Evolutionary conservation across 805 yeast species (phyloP), one percentile per base, ranked within the genome.

Genomic region (Metahyphopichia silvanorum): DNA sequence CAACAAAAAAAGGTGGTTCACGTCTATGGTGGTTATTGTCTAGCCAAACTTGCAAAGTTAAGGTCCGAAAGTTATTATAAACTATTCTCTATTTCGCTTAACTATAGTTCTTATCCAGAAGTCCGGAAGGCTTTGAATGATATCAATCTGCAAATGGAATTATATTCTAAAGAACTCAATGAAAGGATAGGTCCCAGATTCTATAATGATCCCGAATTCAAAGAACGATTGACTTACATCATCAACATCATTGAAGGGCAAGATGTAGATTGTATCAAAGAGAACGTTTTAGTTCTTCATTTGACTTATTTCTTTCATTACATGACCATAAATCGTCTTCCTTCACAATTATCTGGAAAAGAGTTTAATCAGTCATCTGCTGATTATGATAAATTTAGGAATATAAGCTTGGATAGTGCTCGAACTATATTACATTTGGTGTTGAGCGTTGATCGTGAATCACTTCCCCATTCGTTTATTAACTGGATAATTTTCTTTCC

Each of bases 321-420:
- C 31, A 53, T 63, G 64, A 48, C 57, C 15, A 49, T 64, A 30
- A 66, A 66, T 40, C 37, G 68, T 17, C 44, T 62, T 13, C 64
- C 66, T 1, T 49, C 51, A 30, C 43, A 49, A 17, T 22, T 28
- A 11, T 29, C 33, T 10, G 25, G 27, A 1, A 27, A 27, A 7
- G 49, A 49, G 12, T 44, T 39, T 4, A 54, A 48, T 23, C 43
- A 42, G 6, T 25, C 41, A n/a, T 38, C 34, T 22, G 27, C 34
- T n/a, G 46, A 46, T 13, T 38, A 43, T 19, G 24, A 38, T 1
- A 44, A 42, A 21, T 62, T 57, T 40, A 40, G 67, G 18, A 48
- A 52, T 24, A 33, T 62, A 16, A 53, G 62, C 3, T 37, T 60
- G 21, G 55, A 61, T 27, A 51, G 67, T 18, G 64, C 71, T 5